These are phyloP conservation scores for Polytrichum formosum DNA, from an alignment of 225 moss, liverwort and hornwort species.

Conservation along the genomic window DNA sequence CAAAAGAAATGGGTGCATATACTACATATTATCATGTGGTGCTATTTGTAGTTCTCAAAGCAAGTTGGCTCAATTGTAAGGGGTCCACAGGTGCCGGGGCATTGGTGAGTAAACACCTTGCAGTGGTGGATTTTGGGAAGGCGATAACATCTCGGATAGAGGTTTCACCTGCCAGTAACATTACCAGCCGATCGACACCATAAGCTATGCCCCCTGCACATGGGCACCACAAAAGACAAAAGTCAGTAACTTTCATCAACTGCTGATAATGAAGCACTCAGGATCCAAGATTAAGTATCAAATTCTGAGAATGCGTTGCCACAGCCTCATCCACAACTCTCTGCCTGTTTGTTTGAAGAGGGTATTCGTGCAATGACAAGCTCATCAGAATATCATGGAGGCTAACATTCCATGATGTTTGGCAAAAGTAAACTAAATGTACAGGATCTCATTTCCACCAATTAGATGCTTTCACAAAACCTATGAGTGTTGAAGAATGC, in stretches of 20 bases:
- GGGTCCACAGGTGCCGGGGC: conserved; percentile 81
- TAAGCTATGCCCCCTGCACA: conserved; percentile 92
- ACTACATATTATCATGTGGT: conserved; percentile 26
- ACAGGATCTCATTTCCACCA: not conserved
- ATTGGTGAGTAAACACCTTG: conserved; percentile 81
- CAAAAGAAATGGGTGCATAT: not conserved
- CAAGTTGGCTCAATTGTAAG: conserved; percentile 67
- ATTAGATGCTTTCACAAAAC: not conserved
- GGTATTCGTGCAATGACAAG: no score
- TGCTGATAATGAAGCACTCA: no score
- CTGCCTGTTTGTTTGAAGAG: no score
- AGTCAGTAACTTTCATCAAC: not conserved
- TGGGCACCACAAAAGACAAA: not conserved
- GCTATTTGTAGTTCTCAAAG: conserved; percentile 40
- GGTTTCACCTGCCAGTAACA: conserved; percentile 86
- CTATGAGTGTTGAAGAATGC: no score
- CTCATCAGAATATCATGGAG: not conserved
- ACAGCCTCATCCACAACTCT: no score
- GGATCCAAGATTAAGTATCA: no score
- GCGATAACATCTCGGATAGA: conserved; percentile 97
- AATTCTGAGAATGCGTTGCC: no score
- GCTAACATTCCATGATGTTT: not conserved
- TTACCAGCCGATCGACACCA: conserved; percentile 91
- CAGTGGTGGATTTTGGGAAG: conserved; percentile 92
- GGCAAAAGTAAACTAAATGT: not conserved